Evolutionary conservation across 2,329 filamentous ascomycete genomes (phyloP), one percentile per base, ranked within the genome.

Genomic region (Leptodontidium sp.): DNA sequence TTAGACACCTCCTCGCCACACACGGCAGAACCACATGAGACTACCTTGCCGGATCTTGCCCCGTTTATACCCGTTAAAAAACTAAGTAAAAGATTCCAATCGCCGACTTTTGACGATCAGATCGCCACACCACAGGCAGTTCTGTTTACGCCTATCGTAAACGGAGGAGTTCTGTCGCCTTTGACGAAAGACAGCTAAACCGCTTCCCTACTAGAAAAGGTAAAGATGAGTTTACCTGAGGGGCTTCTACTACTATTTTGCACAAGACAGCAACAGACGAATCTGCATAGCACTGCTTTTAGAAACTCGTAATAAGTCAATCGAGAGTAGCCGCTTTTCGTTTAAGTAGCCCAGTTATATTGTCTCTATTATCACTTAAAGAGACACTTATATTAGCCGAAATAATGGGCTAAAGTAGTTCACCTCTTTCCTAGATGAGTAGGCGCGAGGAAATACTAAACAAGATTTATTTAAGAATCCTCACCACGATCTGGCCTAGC

Each of bases 131-230:
- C 32, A 66, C 50, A 69, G 32, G 67, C 61, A 32, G 32, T 53
- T 61, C 17, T 69, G 24, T 65, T 69, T 67, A 64, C 64, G 61
- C 68, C 64, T 29, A 69, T 49, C 35, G 58, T 65, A 43, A 64
- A 68, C n/a, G 12, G 69, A 63, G 26, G 50, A 67, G 40, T 57
- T 64, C 58, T 69, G 21, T 69, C 67, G n/a, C 67, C 52, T 66
- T 17, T 69, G 40, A 69, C 67, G 40, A 45, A n/a, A n/a, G n/a
- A n/a, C n/a, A n/a, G n/a, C n/a, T n/a, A n/a, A n/a, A n/a, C n/a
- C n/a, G n/a, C n/a, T 40, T 67, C 47, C 47, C 7, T 45, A 65
- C 65, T 45, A 70, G 59, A 65, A 21, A 68, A 68, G 55, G 55
- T 63, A 63, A 62, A 65, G 24, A 68, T 65, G 29, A 55, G 35